A percentile compares a stretch with the other conserved stretches of the same genome.
Conservation (phyloP, 2,329 filamentous ascomycete genomes). For the Cladosporium sp. region DNA sequence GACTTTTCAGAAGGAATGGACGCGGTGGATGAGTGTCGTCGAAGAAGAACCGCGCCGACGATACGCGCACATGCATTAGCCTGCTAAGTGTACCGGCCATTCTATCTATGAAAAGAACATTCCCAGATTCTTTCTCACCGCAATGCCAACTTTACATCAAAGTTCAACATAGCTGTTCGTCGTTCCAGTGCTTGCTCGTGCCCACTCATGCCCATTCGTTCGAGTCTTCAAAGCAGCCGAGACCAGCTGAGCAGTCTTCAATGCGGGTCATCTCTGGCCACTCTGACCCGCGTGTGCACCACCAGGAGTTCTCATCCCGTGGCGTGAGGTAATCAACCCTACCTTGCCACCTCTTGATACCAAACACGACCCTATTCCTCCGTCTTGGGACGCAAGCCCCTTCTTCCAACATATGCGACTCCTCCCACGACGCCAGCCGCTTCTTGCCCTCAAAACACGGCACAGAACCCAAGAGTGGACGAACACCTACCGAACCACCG, state of each 20-base stretch:
- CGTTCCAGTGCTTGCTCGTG: neutral
- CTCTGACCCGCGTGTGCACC: neutral
- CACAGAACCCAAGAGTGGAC: neutral
- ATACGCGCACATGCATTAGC: neutral
- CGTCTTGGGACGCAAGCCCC: neutral
- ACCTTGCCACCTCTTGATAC: neutral
- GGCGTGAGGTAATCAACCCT: neutral
- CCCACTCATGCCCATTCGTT: neutral
- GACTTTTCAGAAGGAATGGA: neutral
- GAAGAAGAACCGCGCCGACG: slow-evolving; percentile 1
- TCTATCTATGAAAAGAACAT: neutral
- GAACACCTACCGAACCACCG: slow-evolving; percentile 2
- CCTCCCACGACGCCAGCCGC: slow-evolving; percentile 2
- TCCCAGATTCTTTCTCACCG: neutral
- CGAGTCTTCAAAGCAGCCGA: slow-evolving; percentile 1
- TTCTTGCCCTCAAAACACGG: neutral
- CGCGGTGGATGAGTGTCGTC: neutral
- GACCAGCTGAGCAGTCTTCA: neutral
- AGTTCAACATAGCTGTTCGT: neutral
- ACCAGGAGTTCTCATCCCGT: neutral
- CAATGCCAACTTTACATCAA: neutral
- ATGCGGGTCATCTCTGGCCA: neutral
- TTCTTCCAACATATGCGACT: neutral
- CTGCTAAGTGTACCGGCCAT: neutral
- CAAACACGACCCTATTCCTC: neutral